Base-by-base conservation (phyloP, 192 early-diverging fungal genomes). In the Umbelopsis sp. region DNA sequence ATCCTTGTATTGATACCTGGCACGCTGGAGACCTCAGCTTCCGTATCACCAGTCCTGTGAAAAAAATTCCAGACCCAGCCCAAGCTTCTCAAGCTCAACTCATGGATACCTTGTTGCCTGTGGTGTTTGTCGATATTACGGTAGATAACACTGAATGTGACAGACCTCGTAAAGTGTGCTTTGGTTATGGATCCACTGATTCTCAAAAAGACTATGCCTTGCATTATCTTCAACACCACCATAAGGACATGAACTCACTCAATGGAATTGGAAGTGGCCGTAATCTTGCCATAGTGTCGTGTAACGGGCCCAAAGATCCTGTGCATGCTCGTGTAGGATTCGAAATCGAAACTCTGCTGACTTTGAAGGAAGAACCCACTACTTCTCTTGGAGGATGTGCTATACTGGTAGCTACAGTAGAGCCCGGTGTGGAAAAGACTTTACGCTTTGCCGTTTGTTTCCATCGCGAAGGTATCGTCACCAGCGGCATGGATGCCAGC, bases 231-330 rank as follows among this genome's bases (percentile, higher is more conserved):
- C 23, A 66, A 20, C 65, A 66, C 25, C 27, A 61, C 12, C 65
- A 66, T 44, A 66, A 45, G 49, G 55, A 71, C 49, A 61, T 35
- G 55, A 69, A 68, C 23, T n/a, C 30, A 11, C 68, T 67, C 25
- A 49, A 46, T 37, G 71, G 71, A 71, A 27, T 72, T 72, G 71
- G 53, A 45, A 20, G 41, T 13, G 71, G 71, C 25, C 71, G 67
- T 16, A 45, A 72, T 22, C 33, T 68, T 69, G 71, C 71, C 21
- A 23, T 64, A 12, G 71, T 72, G 25, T 61, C 71, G 15, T 72
- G 55, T 27, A 68, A 53, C 37, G 44, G 49, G 16, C 37, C 46
- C 16, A 66, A 72, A 4, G 66, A 72, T 21, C 46, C 49, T 48
- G 49, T 45, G 16, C 55, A 61, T 35, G 68, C 61, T 18, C 20